Conservation (phyloP, 208 protist species). For the Acanthamoeba lenticulata region DNA sequence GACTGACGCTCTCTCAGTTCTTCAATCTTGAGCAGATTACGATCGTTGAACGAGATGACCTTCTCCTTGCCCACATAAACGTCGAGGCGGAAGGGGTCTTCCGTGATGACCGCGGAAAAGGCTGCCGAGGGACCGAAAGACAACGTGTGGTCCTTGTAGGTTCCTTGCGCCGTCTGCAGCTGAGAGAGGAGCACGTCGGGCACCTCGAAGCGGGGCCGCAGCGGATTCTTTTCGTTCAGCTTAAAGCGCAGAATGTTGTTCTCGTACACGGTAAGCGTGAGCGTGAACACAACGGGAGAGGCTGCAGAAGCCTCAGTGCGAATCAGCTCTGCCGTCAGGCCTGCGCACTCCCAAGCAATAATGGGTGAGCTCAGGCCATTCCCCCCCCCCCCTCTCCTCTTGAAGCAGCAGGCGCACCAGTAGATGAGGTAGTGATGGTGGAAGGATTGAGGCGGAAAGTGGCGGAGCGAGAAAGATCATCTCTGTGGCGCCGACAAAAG, state of each 20-base stretch:
- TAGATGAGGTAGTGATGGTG: neutral
- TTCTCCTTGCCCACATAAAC: conserved; percentile 62
- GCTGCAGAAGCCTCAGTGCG: neutral
- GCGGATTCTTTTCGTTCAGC: conserved; percentile 72
- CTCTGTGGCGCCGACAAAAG: conserved; percentile 80
- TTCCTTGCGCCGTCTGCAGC: neutral
- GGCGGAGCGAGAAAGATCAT: neutral
- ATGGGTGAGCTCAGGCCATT: neutral
- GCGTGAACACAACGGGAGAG: neutral
- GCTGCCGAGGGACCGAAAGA: neutral
- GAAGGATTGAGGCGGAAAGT: neutral
- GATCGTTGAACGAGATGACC: conserved; percentile 66
- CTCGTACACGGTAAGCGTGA: conserved; percentile 67
- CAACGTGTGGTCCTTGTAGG: neutral
- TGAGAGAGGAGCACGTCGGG: conserved; percentile 71
- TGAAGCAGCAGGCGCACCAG: neutral
- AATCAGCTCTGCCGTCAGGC: neutral
- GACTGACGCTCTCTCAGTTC: conserved; percentile 58
- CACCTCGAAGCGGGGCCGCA: conserved; percentile 78
- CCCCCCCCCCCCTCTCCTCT: neutral
- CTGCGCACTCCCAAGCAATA: neutral
- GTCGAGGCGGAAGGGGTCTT: conserved; percentile 68
- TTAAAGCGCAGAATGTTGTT: conserved; percentile 67
- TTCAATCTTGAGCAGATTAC: conserved; percentile 77
- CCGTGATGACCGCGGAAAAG: neutral